phyloP scores from a whole-genome alignment of 208 protist species.

The Leishmania braziliensis region DNA sequence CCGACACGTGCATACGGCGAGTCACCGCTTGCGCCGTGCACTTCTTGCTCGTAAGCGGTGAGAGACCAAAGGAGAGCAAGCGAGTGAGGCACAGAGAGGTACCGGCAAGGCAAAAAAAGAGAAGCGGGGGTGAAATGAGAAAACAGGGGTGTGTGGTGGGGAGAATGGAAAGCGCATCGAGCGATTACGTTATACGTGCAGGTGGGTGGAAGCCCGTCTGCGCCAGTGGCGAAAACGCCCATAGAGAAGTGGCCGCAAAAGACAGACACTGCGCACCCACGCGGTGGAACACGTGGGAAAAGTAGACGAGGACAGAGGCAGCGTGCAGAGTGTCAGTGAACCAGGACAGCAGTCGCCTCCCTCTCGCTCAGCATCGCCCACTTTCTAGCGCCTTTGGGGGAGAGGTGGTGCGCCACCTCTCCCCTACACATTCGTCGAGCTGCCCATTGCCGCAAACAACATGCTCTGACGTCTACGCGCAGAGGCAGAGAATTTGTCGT shows the following conservation, averaged over 20 bases:
- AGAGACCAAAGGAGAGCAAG: background rate
- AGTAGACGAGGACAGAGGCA: background rate
- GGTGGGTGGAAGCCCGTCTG: no score
- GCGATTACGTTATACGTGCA: background rate
- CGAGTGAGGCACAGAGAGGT: background rate
- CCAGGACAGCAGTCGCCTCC: background rate
- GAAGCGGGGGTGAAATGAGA: background rate
- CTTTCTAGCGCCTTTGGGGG: background rate
- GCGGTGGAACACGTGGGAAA: background rate
- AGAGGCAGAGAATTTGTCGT: background rate
- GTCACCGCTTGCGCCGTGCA: background rate
- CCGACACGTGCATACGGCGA: background rate
- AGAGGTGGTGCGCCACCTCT: background rate
- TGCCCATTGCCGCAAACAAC: background rate
- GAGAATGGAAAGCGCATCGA: background rate
- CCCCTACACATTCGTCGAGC: background rate
- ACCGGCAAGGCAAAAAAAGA: slow-evolving; percentile 7
- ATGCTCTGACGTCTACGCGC: background rate
- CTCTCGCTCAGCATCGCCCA: background rate
- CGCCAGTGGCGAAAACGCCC: no score
- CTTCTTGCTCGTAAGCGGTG: background rate
- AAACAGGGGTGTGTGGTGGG: background rate
- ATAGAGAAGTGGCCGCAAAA: no score
- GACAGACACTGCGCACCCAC: background rate
- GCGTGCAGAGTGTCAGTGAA: background rate